Conservation (phyloP, 2,329 filamentous ascomycete genomes). For the Colletotrichum brevisporum region DNA sequence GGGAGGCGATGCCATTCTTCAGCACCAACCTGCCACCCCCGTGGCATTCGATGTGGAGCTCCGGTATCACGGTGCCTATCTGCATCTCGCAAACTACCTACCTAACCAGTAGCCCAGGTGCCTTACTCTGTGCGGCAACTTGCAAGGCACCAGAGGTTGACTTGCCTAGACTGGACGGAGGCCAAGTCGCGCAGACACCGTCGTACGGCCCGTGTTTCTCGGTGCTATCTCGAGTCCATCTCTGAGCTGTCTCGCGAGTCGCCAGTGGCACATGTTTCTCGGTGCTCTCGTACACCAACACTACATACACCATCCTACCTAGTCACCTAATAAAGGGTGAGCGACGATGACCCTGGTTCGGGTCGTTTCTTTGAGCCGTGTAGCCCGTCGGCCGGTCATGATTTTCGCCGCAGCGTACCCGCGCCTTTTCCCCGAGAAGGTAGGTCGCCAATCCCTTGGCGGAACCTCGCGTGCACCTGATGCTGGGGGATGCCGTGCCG, state of each 20-base stretch:
- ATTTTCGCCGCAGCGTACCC: slow-evolving; percentile 23
- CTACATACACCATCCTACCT: no score
- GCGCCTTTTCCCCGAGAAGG: slow-evolving; percentile 23
- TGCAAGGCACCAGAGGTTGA: slow-evolving; percentile 1
- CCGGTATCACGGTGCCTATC: slow-evolving; percentile 35
- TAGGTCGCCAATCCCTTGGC: slow-evolving; percentile 20
- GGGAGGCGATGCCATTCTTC: slow-evolving; percentile 18
- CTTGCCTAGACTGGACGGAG: slow-evolving; percentile 36
- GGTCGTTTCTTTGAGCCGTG: slow-evolving; percentile 13
- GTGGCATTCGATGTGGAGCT: slow-evolving; percentile 35
- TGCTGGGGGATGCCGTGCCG: slow-evolving; percentile 1
- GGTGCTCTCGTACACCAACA: not conserved
- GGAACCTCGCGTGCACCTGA: slow-evolving; percentile 5
- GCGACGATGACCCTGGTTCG: slow-evolving; percentile 2
- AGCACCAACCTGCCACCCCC: slow-evolving; percentile 16
- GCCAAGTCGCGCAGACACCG: slow-evolving; percentile 33
- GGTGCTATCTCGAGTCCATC: slow-evolving; percentile 19
- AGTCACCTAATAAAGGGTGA: slow-evolving; percentile 16
- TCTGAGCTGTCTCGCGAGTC: slow-evolving; percentile 12
- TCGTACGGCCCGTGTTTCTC: slow-evolving; percentile 34
- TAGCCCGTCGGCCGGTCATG: slow-evolving; percentile 16
- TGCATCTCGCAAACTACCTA: slow-evolving; percentile 33
- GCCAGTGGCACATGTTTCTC: slow-evolving; percentile 15
- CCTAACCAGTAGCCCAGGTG: no score
- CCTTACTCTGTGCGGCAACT: no score